Conservation (phyloP, 345 rosid species). For the Arabidopsis suecica region DNA sequence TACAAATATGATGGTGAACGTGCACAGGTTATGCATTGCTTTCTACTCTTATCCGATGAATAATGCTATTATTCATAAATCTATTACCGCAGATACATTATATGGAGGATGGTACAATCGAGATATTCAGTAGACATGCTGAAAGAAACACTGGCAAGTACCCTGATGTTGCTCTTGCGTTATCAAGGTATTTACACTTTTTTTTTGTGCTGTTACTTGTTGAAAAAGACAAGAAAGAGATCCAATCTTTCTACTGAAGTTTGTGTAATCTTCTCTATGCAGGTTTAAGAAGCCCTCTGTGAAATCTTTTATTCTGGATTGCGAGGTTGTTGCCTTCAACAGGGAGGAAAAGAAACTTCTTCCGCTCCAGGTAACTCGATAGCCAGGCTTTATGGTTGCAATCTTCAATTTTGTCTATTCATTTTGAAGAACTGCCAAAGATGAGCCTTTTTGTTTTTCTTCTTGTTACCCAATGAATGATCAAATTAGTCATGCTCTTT, state of each 20-base stretch:
- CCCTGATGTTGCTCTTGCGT: conserved; percentile 78
- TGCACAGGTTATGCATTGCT: conserved; percentile 70
- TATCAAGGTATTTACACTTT: conserved; percentile 59
- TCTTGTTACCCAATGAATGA: conserved; percentile 13
- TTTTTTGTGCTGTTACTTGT: conserved; percentile 15
- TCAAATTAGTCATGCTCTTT: background rate
- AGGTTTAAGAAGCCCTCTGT: conserved; percentile 50
- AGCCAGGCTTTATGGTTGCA: conserved; percentile 26
- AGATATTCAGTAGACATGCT: conserved; percentile 93
- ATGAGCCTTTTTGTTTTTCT: background rate
- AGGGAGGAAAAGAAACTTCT: conserved; percentile 75
- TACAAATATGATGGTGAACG: conserved; percentile 98
- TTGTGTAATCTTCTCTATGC: conserved; percentile 39
- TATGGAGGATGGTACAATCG: conserved; percentile 81
- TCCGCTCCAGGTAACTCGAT: conserved; percentile 80
- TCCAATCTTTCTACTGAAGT: conserved; percentile 26
- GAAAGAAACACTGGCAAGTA: conserved; percentile 88
- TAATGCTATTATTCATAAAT: conserved; percentile 5
- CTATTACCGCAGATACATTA: conserved; percentile 64
- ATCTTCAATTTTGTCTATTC: conserved; percentile 1
- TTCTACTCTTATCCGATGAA: conserved; percentile 2
- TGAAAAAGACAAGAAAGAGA: conserved; percentile 10
- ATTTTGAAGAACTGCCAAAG: background rate
- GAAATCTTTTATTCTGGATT: conserved; percentile 35
- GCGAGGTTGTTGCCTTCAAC: conserved; percentile 92